Conservation (phyloP, 2,329 filamentous ascomycete species). For the Parascedosporium putredinis region DNA sequence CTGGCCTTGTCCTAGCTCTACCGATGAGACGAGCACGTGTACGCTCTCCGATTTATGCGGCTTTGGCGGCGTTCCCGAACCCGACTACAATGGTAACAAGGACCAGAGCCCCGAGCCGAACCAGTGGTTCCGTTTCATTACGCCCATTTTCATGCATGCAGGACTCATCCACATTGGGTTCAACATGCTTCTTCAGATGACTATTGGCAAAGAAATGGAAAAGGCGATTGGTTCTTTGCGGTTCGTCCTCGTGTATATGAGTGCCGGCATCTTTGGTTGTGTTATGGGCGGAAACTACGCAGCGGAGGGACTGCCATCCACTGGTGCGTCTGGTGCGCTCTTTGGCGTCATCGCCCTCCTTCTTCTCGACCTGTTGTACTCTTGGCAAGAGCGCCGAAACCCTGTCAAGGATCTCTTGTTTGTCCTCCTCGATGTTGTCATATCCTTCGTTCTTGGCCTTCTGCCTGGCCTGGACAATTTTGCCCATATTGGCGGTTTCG, state of each 20-base stretch:
- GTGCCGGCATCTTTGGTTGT: slow-evolving; percentile 88
- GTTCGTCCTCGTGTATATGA: slow-evolving; percentile 83
- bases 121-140: slow-evolving; percentile 95
- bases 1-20: slow-evolving; percentile 79
- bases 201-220: slow-evolving; percentile 87
- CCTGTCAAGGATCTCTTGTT: slow-evolving; percentile 81
- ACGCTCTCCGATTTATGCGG: slow-evolving; percentile 73
- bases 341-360: slow-evolving; percentile 88
- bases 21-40: slow-evolving; percentile 52
- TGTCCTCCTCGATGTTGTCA: slow-evolving; percentile 72
- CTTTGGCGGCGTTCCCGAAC: slow-evolving; percentile 65
- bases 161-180: slow-evolving; percentile 92
- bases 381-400: slow-evolving; percentile 68
- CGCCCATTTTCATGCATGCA: slow-evolving; percentile 90
- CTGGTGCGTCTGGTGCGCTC: slow-evolving; percentile 78
- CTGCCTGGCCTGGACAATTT: slow-evolving; percentile 95
- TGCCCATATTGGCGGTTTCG: slow-evolving; percentile 88
- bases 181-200: slow-evolving; percentile 86
- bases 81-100: slow-evolving; percentile 42
- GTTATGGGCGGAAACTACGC: slow-evolving; percentile 93
- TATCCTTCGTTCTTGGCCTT: slow-evolving; percentile 86
- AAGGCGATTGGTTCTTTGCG: slow-evolving; percentile 77
- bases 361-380: slow-evolving; percentile 84
- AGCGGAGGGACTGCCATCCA: slow-evolving; percentile 67
- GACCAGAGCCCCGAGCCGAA: slow-evolving; percentile 56